Conservation (phyloP, 225 moss, liverwort and hornwort species). For the Lunularia cruciata region DNA sequence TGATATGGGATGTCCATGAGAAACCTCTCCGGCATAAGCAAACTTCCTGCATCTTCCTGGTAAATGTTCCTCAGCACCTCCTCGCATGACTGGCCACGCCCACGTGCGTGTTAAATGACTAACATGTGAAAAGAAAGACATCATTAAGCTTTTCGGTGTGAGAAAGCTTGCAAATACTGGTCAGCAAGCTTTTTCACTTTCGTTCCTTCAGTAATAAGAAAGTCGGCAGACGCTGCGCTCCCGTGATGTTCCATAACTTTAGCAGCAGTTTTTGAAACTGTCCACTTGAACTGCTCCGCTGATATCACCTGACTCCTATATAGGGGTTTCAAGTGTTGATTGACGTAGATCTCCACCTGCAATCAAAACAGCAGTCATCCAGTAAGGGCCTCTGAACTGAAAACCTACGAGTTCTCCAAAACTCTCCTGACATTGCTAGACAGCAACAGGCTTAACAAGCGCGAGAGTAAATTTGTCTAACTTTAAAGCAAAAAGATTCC, state of each 20-base stretch:
- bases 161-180: conserved; percentile 82
- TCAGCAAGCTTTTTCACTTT: conserved; percentile 94
- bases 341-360: conserved; percentile 93
- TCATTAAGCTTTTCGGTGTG: conserved; percentile 52
- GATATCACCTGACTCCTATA: conserved; percentile 92
- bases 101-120: too few relatives aligned
- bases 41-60: too few relatives aligned
- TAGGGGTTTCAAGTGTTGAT: conserved; percentile 87
- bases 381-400: background rate
- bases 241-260: conserved; percentile 98
- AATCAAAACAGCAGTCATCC: background rate
- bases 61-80: too few relatives aligned
- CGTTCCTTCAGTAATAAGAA: conserved; percentile 89
- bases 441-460: background rate
- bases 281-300: conserved; percentile 81
- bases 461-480: background rate
- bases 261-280: conserved; percentile 79
- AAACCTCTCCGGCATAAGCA: too few relatives aligned
- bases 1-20: too few relatives aligned
- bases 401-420: background rate
- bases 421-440: background rate
- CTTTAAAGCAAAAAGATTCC: background rate
- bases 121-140: too few relatives aligned
- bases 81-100: too few relatives aligned
- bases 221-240: conserved; percentile 79